Base-by-base conservation (phyloP, 2,329 filamentous ascomycete species). In the Aspergillus piperis region DNA sequence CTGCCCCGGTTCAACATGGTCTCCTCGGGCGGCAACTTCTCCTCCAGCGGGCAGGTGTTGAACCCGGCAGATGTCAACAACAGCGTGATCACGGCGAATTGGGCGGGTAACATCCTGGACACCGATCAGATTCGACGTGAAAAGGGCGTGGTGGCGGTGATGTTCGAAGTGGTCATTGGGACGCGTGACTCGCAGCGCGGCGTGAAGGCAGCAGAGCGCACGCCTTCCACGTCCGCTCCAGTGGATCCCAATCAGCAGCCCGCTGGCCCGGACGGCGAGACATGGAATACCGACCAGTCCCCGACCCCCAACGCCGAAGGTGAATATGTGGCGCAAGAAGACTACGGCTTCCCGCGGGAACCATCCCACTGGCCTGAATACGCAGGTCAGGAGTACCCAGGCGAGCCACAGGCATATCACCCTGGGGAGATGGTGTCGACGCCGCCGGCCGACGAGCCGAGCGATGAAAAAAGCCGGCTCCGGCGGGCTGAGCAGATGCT, bases 81-180 rank as follows among this genome's bases (percentile, higher is more conserved):
- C 27, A 75, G 67, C 48, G 68, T 71, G 38, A 69, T 78, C 47
- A 77, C 77, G 8, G 71, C 78, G 44, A 76, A 77, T 48, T 80
- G 76, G 76, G 72, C 74, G 1, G 73, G 88, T 6, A 88, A 88
- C 62, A 91, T 97, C 63, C 84, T 96, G 44, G 92, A 97, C 67
- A 99, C 95, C 0, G 89, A 95, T 65, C 86, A 89, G 50, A 86
- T 98, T 25, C 85, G 92, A 53, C 87, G 93, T 42, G 92, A 96
- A 72, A 97, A 96, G 72, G 92, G 91, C 8, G 92, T 98, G n/a
- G 88, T 97, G 21, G 89, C 88, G 0, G 90, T 92, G 57, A 83
- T 89, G 0, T 94, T 97, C 68, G 92, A 97, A 73, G 85, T 96
- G 13, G 82, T 96, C 1, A 88, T 98, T 19, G 95, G 95, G 1